Evolutionary conservation across 2,329 filamentous ascomycete species (phyloP).

Genomic region (Alternaria triticina): DNA sequence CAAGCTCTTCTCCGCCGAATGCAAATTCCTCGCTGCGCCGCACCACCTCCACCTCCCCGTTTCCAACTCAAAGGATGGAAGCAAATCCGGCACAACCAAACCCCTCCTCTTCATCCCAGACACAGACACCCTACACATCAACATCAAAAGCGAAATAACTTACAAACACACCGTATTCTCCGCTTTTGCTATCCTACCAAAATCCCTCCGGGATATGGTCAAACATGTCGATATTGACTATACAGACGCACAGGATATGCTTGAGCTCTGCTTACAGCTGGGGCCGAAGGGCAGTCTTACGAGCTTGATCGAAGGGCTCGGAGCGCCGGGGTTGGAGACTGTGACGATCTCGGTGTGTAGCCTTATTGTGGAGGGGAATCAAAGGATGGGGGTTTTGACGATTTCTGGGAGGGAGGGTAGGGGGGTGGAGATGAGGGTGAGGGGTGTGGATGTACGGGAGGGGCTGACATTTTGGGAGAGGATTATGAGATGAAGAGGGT

Average conservation of each 20-base stretch:
- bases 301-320: not conserved
- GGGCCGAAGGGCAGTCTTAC: not conserved
- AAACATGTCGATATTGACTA: not conserved
- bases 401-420: not conserved
- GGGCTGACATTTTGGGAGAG: not conserved
- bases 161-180: not conserved
- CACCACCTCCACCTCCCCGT: not conserved
- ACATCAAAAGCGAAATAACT: not conserved
- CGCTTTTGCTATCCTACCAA: fast-evolving
- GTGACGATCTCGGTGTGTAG: not conserved
- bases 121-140: not conserved
- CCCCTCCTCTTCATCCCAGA: not conserved
- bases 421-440: not conserved
- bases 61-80: not conserved
- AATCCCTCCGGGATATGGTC: not conserved
- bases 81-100: not conserved
- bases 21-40: not conserved
- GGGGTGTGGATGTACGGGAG: not conserved
- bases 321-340: not conserved
- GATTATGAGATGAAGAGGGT: not conserved
- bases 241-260: not conserved
- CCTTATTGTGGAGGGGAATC: not conserved
- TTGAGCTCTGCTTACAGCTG: not conserved
- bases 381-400: not conserved
- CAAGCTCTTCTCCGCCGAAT: not conserved